Percentiles rank a stretch among this genome's conserved stretches.
Conservation (phyloP, 1,139 yeast species). For the Arxiozyma slooffiae region DNA sequence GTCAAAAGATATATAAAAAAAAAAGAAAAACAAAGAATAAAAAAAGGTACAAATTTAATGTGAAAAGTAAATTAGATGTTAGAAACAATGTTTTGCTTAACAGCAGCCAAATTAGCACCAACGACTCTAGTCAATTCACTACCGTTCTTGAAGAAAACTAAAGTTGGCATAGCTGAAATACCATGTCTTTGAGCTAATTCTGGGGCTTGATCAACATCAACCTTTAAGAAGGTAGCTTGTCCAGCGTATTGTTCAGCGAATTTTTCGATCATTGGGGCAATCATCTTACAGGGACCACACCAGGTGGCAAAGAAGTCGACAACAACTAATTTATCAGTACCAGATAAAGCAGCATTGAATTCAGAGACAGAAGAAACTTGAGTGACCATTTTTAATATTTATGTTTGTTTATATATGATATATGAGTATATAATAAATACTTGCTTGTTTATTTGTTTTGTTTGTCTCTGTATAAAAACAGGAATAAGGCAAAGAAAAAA, state of each 20-base stretch:
- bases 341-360: slow-evolving; percentile 48
- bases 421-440: slow-evolving; percentile 1
- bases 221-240: slow-evolving; percentile 64
- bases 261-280: slow-evolving; percentile 82
- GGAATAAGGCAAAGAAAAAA: no score
- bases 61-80: slow-evolving; percentile 34
- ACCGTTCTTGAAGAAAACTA: slow-evolving; percentile 70
- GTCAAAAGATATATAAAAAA: neutral
- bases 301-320: slow-evolving; percentile 92
- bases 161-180: slow-evolving; percentile 83
- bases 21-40: no score
- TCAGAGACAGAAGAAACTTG: slow-evolving; percentile 44
- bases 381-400: slow-evolving; percentile 33
- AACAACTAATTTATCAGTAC: slow-evolving; percentile 54
- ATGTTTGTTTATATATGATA: slow-evolving; percentile 7
- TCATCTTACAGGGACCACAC: slow-evolving; percentile 97
- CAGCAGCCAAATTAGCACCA: slow-evolving; percentile 81
- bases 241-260: slow-evolving; percentile 45
- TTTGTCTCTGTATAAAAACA: no score
- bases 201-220: slow-evolving; percentile 73
- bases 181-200: slow-evolving; percentile 66
- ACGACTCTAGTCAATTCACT: slow-evolving; percentile 61
- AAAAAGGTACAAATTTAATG: neutral
- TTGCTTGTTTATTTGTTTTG: slow-evolving; percentile 1
- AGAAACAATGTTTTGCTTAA: slow-evolving; percentile 57